These are phyloP conservation scores for Hyphopichia burtonii DNA, from an alignment of 1,139 yeast genomes.

Conservation along the genomic window DNA sequence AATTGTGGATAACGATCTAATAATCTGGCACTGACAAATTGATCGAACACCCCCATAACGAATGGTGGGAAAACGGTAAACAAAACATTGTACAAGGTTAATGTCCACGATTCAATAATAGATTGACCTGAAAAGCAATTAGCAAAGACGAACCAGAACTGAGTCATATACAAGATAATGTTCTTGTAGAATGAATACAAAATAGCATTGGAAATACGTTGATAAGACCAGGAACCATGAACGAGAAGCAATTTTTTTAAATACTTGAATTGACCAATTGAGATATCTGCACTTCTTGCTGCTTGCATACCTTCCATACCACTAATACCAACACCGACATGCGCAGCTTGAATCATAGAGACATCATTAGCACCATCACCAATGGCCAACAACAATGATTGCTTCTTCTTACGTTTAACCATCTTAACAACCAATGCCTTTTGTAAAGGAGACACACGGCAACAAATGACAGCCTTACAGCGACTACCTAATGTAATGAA, in stretches of 20 bases:
- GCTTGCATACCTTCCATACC: constrained; percentile 99
- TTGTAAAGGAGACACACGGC: constrained; percentile 97
- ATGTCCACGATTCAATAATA: constrained; percentile 95
- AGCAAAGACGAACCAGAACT: constrained; percentile 94
- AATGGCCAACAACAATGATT: constrained; percentile 80
- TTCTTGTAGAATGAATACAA: constrained; percentile 94
- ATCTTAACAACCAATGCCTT: constrained; percentile 93
- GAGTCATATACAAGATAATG: constrained; percentile 93
- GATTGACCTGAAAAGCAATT: constrained; percentile 96
- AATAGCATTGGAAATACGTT: constrained; percentile 87
- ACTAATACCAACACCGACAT: constrained; percentile 97
- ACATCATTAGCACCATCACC: constrained; percentile 99
- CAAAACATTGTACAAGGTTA: constrained; percentile 92
- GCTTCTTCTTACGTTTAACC: constrained; percentile 59
- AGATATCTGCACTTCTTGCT: constrained; percentile 95
- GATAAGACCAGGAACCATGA: constrained; percentile 98
- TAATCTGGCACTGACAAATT: constrained; percentile 86
- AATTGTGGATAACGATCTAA: constrained; percentile 90
- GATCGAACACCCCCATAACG: constrained; percentile 95
- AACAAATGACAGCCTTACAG: constrained; percentile 91
- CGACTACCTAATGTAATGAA: constrained; percentile 77
- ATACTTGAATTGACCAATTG: constrained; percentile 93
- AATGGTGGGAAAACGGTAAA: constrained; percentile 96
- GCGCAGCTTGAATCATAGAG: constrained; percentile 98
- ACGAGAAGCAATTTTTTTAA: constrained; percentile 80